Evolutionary conservation across 108 stramenopile species (phyloP).

Genomic region (Skeletonema grethae): DNA sequence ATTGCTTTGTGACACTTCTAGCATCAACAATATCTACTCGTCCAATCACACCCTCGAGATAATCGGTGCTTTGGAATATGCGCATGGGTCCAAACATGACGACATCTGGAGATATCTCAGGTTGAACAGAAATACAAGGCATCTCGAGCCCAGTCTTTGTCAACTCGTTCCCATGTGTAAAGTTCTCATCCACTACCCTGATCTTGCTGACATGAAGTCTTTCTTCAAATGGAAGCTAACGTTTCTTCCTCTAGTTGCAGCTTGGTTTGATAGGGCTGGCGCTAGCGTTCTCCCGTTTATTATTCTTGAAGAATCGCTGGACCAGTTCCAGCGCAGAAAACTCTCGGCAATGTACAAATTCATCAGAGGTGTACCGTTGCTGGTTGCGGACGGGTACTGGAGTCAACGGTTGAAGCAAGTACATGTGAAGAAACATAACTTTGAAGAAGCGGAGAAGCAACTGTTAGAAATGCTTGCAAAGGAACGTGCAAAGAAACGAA

Average conservation of each 20-base stretch:
- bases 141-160: too few species aligned
- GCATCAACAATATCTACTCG: not conserved
- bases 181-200: not conserved
- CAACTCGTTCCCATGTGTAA: not conserved
- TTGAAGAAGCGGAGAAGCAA: too few species aligned
- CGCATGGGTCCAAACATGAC: too few species aligned
- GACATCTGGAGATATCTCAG: too few species aligned
- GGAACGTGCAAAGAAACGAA: too few species aligned
- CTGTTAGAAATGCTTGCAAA: too few species aligned
- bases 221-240: not conserved
- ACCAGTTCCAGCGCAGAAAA: not conserved
- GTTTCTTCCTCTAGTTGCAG: not conserved
- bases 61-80: not conserved
- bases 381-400: not conserved
- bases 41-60: not conserved
- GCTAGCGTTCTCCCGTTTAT: not conserved
- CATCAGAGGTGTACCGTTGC: not conserved
- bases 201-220: not conserved
- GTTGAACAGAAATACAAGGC: too few species aligned
- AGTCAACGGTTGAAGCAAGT: not conserved
- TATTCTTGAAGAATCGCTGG: not conserved
- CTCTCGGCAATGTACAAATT: not conserved
- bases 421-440: too few species aligned
- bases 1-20: too few species aligned
- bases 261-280: not conserved